phyloP scores from a whole-genome alignment of 2,329 filamentous ascomycete species.

The Leptographium flavum region DNA sequence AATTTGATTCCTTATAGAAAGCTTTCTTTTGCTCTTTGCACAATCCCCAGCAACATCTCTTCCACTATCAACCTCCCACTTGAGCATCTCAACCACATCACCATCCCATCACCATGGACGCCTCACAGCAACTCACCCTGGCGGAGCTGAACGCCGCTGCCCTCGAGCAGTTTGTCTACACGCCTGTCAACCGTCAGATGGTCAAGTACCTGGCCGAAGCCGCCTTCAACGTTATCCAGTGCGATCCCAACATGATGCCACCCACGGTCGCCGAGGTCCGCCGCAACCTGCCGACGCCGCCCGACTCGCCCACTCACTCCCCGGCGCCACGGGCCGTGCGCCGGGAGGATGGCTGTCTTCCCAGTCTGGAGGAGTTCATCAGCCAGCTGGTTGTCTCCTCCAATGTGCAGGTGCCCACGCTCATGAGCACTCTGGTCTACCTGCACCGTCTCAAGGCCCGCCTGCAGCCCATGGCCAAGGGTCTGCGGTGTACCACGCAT shows the following conservation, averaged over 20 bases:
- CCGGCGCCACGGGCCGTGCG: conserved; percentile 29
- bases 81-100: neutral
- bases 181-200: conserved; percentile 62
- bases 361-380: conserved; percentile 83
- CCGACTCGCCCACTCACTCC: conserved; percentile 22
- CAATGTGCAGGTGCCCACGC: conserved; percentile 90
- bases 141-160: conserved; percentile 56
- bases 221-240: conserved; percentile 65
- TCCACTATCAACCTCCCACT: neutral
- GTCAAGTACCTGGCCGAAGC: conserved; percentile 62
- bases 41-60: neutral
- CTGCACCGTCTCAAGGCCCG: conserved; percentile 69
- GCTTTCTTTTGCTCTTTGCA: neutral
- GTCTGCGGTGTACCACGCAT: conserved; percentile 90
- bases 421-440: conserved; percentile 96
- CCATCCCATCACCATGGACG: conserved; percentile 24
- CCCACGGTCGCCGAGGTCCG: conserved; percentile 18
- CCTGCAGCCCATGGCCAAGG: conserved; percentile 87
- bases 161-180: conserved; percentile 68
- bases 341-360: conserved; percentile 43
- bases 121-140: conserved; percentile 29
- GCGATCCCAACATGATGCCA: conserved; percentile 49
- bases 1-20: neutral
- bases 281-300: conserved; percentile 28
- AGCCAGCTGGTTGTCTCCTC: conserved; percentile 78